A percentile compares a stretch with the other conserved stretches of the same genome.
phyloP scores from a whole-genome alignment of 108 stramenopile species.

The Mediolabrus comicus region DNA sequence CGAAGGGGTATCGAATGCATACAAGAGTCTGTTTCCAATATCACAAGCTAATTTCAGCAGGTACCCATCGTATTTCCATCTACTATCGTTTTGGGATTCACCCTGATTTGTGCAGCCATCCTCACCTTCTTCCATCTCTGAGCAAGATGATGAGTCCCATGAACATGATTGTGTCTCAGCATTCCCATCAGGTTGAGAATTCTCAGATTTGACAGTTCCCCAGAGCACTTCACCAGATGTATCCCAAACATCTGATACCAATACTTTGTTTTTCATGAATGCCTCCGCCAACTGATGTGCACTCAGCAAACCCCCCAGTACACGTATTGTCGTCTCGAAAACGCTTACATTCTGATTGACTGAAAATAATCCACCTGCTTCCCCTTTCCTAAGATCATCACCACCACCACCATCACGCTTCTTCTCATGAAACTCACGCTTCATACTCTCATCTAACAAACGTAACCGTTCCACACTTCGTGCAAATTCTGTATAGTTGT shows the following conservation, averaged over 20 bases:
- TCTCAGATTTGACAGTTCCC: conserved; percentile 12
- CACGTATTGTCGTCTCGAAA: conserved; percentile 94
- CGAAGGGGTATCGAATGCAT: conserved; percentile 87
- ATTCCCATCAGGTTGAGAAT: background rate
- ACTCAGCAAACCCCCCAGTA: conserved; percentile 89
- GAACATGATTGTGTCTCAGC: conserved; percentile 10
- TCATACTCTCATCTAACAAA: conserved; percentile 47
- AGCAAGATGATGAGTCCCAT: conserved; percentile 3
- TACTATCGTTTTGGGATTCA: conserved; percentile 4
- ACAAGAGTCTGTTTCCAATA: conserved; percentile 76
- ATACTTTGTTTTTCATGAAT: conserved; percentile 41
- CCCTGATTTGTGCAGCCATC: background rate
- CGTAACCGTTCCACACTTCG: conserved; percentile 81
- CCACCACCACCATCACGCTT: background rate
- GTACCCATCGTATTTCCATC: conserved; percentile 77
- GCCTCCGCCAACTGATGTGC: conserved; percentile 84
- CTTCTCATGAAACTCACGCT: conserved; percentile 12
- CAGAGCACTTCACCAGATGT: conserved; percentile 35
- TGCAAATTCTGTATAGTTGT: conserved; percentile 90
- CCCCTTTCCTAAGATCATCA: conserved; percentile 12
- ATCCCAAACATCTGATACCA: conserved; percentile 49
- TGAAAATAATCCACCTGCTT: conserved; percentile 63
- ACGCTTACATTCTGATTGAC: conserved; percentile 85
- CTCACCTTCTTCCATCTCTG: background rate
- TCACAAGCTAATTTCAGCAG: conserved; percentile 78